Evolutionary conservation across 768 basidiomycete genomes (phyloP), one percentile per base, ranked within the genome.

Genomic region (Boletus reticulatus): DNA sequence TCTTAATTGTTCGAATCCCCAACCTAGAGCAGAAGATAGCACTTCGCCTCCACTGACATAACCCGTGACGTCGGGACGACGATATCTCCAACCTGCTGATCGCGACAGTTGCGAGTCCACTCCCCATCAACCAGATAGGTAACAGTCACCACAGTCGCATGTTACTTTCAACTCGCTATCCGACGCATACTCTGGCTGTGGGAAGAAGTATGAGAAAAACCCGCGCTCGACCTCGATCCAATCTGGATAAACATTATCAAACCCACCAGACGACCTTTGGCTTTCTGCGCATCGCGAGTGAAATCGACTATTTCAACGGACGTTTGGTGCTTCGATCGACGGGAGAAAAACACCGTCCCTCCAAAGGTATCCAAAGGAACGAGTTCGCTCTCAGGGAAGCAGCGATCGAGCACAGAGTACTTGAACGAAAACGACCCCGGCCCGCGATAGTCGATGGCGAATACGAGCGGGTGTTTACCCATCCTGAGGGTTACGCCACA

Each of bases 241-340:
- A 17, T 22, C 27, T 27, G 8, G 27, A 27, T 27, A 16, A 20
- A 41, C 19, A 1, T 16, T 17, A 12, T 20, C 9, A 31, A 17
- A 53, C 46, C 42, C 22, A 34, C 46, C 31, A 22, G 4, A 13
- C 19, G 19, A 29, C 37, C 43, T 13, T 51, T 37, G 29, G 14
- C 36, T 19, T 45, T 50, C 17, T 14, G 29, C 38, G 32, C 43
- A 3, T 52, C 31, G 12, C 44, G 43, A 8, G 13, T 24, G 36
- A 57, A 53, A 57, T 53, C 46, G 4, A 57, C 43, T 14, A 58
- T 42, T 14, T 58, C 58, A 7, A 52, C 27, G 20, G 8, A 36
- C 2, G 31, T 44, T 8, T 29, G 4, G 11, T 50, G 13, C 10
- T 22, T 16, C 4, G 32, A 49, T 37, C 50, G 55, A 42, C 20